These are phyloP conservation scores for Fusarium ramigenum DNA, from an alignment of 2,329 filamentous ascomycete genomes.

Conservation along the genomic window DNA sequence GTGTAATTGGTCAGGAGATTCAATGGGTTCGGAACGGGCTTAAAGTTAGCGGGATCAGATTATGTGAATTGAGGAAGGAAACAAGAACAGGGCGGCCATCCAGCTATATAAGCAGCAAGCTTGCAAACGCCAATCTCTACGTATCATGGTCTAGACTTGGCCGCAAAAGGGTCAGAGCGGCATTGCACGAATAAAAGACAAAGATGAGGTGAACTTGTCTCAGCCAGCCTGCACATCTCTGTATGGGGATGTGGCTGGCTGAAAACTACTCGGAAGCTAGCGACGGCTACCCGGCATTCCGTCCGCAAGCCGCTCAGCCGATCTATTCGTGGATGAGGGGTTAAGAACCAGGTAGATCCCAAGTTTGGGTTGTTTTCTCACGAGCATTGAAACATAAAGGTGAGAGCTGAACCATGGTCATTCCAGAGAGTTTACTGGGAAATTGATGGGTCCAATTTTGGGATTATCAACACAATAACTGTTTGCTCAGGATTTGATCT, in stretches of 20 bases:
- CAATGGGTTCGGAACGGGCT: no score
- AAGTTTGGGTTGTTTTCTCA: no score
- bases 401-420: background rate
- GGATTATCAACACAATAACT: accelerated
- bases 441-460: accelerated
- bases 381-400: no score
- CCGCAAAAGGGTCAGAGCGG: background rate
- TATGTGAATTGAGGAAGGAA: accelerated
- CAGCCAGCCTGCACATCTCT: background rate
- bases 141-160: background rate
- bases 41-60: background rate
- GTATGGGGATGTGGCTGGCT: background rate
- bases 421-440: background rate
- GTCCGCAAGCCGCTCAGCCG: background rate
- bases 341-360: no score
- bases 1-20: no score
- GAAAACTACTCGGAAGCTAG: background rate
- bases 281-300: background rate
- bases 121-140: accelerated
- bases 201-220: background rate
- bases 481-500: background rate
- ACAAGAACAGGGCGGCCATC: accelerated
- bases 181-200: background rate
- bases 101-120: accelerated
- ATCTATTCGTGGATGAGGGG: no score